Evolutionary conservation across 2,329 filamentous ascomycete genomes (phyloP), one percentile per base, ranked within the genome.

Genomic region (Scorias spongiosa): DNA sequence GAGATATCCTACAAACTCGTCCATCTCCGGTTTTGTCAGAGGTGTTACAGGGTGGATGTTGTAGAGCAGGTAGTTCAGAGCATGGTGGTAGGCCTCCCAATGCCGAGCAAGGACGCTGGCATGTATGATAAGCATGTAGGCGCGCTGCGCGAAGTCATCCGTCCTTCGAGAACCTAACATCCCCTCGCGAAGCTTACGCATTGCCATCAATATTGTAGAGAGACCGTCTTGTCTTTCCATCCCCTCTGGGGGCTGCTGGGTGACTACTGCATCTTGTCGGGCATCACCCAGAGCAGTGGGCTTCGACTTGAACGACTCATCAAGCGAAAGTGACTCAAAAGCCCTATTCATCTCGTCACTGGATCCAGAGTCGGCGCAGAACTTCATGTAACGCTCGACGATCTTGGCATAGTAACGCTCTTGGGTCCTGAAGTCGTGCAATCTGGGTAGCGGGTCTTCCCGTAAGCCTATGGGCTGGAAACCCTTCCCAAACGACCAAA

Each of bases 151-250:
- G 63, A 98, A 98, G 42, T 76, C 70, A 57, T 94, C 84, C 30
- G 72, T 68, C 15, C 88, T 78, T 43, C 78, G 76, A 8, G 83
- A 80, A 10, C 84, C 84, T 2, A 93, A 76, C 40, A 96, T 80
- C 18, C 81, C 88, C 67, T 98, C 91, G 45, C 91, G 79, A 29
- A 98, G 75, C 62, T 95, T 96, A 49, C 91, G 80, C 58, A 96
- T 80, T 2, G 89, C 84, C 55, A 84, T 75, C 43, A 95, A 71
- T 42, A 96, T 78, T 15, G 75, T 76, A 2, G 80, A 74, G 28
- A 95, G 72, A 50, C 83, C 78, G 51, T 76, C 74, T 20, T 65
- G 58, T 37, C 62, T 53, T 39, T 47, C 28, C 44, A 41, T 57
- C 48, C 11, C 52, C 43, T 28, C 39, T 44, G 39, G 39, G 42